Evolutionary conservation across 1,284 basidiomycete species (phyloP).

Genomic region (Taiwanofungus camphoratus): DNA sequence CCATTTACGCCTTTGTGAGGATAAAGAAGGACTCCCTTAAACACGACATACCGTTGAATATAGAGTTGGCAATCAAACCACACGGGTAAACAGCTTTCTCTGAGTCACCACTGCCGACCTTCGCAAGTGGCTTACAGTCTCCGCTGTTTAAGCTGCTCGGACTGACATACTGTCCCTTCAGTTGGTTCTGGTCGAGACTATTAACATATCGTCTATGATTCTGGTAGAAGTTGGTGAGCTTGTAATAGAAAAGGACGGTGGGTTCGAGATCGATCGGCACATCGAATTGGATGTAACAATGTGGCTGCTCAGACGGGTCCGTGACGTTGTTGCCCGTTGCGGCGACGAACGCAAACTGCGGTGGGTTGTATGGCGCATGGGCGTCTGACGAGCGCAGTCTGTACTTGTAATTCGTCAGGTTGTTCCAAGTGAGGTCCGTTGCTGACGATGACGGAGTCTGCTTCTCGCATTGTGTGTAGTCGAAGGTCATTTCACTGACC

Average conservation of each 20-base stretch:
- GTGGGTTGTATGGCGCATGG: conserved; percentile 40
- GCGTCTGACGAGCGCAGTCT: conserved; percentile 56
- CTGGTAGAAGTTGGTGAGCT: conserved; percentile 95
- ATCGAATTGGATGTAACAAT: conserved; percentile 78
- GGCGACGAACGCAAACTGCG: conserved; percentile 67
- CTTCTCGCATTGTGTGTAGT: conserved; percentile 91
- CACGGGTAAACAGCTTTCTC: conserved; percentile 83
- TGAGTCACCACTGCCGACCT: conserved; percentile 31
- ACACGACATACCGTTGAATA: conserved; percentile 80
- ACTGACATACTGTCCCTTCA: conserved; percentile 69
- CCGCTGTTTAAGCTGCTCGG: conserved; percentile 54
- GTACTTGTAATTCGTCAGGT: conserved; percentile 72
- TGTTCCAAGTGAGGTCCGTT: conserved; percentile 33
- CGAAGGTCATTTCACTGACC: conserved; percentile 91
- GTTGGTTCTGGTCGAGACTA: conserved; percentile 82
- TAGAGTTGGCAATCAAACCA: conserved; percentile 95
- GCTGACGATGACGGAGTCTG: conserved; percentile 39
- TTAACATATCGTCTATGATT: conserved; percentile 98
- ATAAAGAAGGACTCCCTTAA: neutral
- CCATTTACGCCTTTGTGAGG: no score
- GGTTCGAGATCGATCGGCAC: conserved; percentile 74
- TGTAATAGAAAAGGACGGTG: conserved; percentile 94
- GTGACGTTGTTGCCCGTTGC: conserved; percentile 37
- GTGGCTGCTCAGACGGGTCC: conserved; percentile 40
- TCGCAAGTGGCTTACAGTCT: conserved; percentile 87